A percentile compares a stretch with the other conserved stretches of the same genome.
Conservation (phyloP, 805 yeast species). For the Metschnikowia vanudenii region DNA sequence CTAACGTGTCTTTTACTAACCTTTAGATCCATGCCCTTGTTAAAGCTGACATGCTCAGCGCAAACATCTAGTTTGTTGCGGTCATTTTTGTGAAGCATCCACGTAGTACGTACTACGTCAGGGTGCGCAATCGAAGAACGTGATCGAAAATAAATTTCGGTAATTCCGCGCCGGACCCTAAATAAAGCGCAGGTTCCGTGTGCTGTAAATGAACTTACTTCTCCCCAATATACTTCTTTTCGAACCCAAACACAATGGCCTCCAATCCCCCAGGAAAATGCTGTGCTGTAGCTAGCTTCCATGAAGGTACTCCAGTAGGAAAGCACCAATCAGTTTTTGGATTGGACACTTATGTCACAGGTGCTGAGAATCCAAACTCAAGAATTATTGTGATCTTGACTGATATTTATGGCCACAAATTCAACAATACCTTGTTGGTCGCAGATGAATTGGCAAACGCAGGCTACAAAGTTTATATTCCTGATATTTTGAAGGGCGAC, state of each 20-base stretch:
- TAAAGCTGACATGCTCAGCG: slow-evolving; percentile 47
- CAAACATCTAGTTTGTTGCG: slow-evolving; percentile 29
- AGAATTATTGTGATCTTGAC: slow-evolving; percentile 61
- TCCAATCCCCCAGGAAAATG: slow-evolving; percentile 53
- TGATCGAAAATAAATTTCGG: neutral
- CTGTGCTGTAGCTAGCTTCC: slow-evolving; percentile 42
- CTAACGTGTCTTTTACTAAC: slow-evolving; percentile 19
- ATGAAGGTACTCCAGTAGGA: slow-evolving; percentile 55
- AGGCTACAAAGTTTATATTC: slow-evolving; percentile 67
- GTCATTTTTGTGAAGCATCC: too few relatives aligned
- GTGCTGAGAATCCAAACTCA: slow-evolving; percentile 30
- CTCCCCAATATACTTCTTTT: neutral
- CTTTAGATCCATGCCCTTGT: slow-evolving; percentile 41
- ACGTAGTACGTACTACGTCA: too few relatives aligned
- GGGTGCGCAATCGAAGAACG: too few relatives aligned
- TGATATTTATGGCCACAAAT: slow-evolving; percentile 66
- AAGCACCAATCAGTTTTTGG: slow-evolving; percentile 40
- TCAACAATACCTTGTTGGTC: slow-evolving; percentile 55
- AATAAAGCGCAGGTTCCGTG: neutral
- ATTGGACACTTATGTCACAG: slow-evolving; percentile 33
- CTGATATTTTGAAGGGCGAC: slow-evolving; percentile 68
- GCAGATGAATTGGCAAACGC: slow-evolving; percentile 64
- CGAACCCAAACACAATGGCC: slow-evolving; percentile 31
- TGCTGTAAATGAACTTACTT: neutral
- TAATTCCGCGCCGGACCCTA: neutral